Conservation (phyloP, 2,329 filamentous ascomycete genomes). For the Fusarium xyrophilum region DNA sequence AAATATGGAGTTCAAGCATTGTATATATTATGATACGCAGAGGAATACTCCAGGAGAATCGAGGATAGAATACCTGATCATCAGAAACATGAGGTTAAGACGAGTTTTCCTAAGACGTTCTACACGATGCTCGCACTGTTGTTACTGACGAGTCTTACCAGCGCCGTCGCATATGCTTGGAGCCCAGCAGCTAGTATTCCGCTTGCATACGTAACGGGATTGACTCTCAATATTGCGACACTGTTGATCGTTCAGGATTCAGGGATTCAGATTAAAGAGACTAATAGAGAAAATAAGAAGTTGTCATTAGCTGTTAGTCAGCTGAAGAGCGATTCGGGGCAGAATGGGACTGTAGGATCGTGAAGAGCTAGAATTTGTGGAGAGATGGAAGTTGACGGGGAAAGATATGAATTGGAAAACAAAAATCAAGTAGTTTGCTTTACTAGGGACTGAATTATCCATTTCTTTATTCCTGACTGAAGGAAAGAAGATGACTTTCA, state of each 20-base stretch:
- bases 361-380: too few species aligned
- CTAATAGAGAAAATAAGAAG: background rate
- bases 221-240: background rate
- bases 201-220: rapidly evolving
- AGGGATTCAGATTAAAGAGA: background rate
- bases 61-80: too few species aligned
- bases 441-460: too few species aligned
- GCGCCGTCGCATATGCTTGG: background rate
- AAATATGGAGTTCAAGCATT: background rate
- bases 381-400: too few species aligned
- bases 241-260: background rate
- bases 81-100: too few species aligned
- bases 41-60: too few species aligned
- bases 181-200: background rate
- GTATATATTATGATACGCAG: background rate
- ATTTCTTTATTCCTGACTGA: too few species aligned
- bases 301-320: background rate
- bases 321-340: background rate
- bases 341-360: background rate
- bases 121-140: background rate
- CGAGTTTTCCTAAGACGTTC: background rate
- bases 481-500: background rate
- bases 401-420: too few species aligned
- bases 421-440: too few species aligned
- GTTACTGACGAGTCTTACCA: background rate